A percentile compares a stretch with the other conserved stretches of the same genome.
Evolutionary conservation across 2,329 filamentous ascomycete genomes (phyloP).

Genomic region (Thelonectria olida): DNA sequence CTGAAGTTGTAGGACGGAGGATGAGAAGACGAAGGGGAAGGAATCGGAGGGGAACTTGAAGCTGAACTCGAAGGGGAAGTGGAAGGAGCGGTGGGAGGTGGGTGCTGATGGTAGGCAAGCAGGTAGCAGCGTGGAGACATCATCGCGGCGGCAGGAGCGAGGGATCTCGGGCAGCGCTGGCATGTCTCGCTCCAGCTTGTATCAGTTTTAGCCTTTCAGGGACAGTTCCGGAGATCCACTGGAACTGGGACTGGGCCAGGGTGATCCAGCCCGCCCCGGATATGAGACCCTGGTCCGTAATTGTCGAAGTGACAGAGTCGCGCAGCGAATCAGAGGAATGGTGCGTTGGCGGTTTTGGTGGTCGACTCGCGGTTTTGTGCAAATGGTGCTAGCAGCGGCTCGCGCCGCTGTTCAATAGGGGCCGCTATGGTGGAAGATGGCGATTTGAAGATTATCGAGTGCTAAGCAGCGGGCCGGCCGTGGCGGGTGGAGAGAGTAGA

Average conservation of each 20-base stretch:
- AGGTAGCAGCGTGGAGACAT: slow-evolving; percentile 42
- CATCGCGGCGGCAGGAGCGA: slow-evolving; percentile 32
- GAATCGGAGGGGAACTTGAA: slow-evolving; percentile 26
- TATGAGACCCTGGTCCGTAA: slow-evolving; percentile 36
- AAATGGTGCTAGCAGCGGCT: too few species aligned
- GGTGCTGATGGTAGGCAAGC: slow-evolving; percentile 36
- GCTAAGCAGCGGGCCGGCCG: too few species aligned
- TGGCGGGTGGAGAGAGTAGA: too few species aligned
- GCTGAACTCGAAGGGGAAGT: slow-evolving; percentile 25
- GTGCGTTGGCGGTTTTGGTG: too few species aligned
- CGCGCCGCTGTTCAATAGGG: too few species aligned
- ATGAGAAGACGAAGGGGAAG: slow-evolving; percentile 19
- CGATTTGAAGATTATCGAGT: too few species aligned
- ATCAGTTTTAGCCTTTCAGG: too few species aligned
- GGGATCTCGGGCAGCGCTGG: slow-evolving; percentile 5
- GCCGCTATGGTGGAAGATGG: too few species aligned
- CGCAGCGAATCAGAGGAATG: too few species aligned
- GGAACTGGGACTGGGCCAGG: neutral
- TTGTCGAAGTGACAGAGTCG: too few species aligned
- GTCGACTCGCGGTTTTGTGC: too few species aligned
- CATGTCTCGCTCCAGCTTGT: slow-evolving; percentile 32
- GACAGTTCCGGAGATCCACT: too few species aligned
- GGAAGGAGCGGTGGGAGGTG: slow-evolving; percentile 17
- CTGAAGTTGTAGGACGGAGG: slow-evolving; percentile 11
- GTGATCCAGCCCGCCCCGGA: slow-evolving; percentile 32